Conservation (phyloP, 1,284 basidiomycete genomes). For the Malassezia globosa region DNA sequence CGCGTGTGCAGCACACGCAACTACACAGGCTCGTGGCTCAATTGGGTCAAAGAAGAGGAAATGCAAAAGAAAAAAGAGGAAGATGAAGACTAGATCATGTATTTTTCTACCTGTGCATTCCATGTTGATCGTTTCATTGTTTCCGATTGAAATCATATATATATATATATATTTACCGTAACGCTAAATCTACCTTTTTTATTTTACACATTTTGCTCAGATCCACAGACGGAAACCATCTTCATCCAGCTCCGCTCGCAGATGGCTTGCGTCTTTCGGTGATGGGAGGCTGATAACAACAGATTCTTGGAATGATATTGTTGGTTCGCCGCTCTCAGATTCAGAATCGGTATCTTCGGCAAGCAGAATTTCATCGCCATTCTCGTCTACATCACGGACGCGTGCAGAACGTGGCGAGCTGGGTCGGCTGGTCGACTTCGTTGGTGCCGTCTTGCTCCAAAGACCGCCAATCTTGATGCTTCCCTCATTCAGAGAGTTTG, state of each 20-base stretch:
- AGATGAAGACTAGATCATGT: constrained; percentile 21
- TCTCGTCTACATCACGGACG: constrained; percentile 15
- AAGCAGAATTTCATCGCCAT: constrained; percentile 10
- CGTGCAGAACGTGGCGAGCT: constrained; percentile 12
- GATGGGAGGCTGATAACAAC: not conserved
- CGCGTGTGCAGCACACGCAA: constrained; percentile 57
- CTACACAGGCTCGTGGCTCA: constrained; percentile 82
- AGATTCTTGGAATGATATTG: not conserved
- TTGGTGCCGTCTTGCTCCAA: constrained; percentile 2
- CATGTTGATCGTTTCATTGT: not conserved
- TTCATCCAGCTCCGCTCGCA: constrained; percentile 16
- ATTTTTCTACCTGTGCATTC: not conserved
- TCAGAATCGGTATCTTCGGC: constrained; percentile 7
- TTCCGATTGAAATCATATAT: not conserved
- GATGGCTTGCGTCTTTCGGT: not conserved
- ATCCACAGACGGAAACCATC: constrained; percentile 11
- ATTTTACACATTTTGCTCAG: no score
- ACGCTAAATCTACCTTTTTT: no score
- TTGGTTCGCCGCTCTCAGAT: not conserved
- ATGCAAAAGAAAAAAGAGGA: constrained; percentile 41
- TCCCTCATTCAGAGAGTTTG: constrained; percentile 3
- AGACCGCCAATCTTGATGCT: constrained; percentile 11
- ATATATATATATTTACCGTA: constrained; percentile 7
- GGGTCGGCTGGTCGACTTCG: not conserved
- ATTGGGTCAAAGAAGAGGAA: constrained; percentile 63